Evolutionary conservation across 441 rosid species (phyloP), one percentile per base, ranked within the genome.

Genomic region (Geranium incanum): DNA sequence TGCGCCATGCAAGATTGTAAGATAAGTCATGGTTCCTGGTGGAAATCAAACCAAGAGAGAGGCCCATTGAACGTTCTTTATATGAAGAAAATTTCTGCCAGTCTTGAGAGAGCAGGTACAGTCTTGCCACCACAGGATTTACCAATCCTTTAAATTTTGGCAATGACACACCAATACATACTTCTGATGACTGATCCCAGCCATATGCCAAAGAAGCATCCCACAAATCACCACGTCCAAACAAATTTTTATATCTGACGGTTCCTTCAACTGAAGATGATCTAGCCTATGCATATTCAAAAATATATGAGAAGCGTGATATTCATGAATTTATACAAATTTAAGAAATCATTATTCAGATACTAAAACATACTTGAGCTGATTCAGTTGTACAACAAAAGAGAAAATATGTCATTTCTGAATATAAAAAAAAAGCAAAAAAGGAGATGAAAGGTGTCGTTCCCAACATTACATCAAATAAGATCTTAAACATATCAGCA

Each of bases 171-270:
- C 99, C 97, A 52, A 88, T 81, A 77, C 98, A 91, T 65, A 86
- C 78, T 86, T 92, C 98, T 5, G 90, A 82, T 28, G 90, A 81
- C 72, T 81, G 88, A 76, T 91, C 95, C 81, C 81, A 86, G 60
- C 97, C 97, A 86, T 83, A 91, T 7, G 89, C 89, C 76, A 91
- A 48, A 70, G 93, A 85, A 65, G 87, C 86, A 70, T 95, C 96
- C 99, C 99, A 95, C 19, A 87, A 81, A 84, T 92, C 99, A 57
- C 98, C 97, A 82, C 84, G 86, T 11, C 99, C 99, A 78, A 90
- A 86, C 72, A 91, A 59, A 77, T 95, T 95, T 79, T 89, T 95
- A 72, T 85, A 88, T 79, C 86, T 92, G 48, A 92, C 73, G 11
- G 89, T 79, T 75, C 89, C 99, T 87, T 95, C 99, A 59, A 87